A percentile compares a stretch with the other conserved stretches of the same genome.
phyloP scores from a whole-genome alignment of 2,329 filamentous ascomycete genomes.

The Fusarium setosum region DNA sequence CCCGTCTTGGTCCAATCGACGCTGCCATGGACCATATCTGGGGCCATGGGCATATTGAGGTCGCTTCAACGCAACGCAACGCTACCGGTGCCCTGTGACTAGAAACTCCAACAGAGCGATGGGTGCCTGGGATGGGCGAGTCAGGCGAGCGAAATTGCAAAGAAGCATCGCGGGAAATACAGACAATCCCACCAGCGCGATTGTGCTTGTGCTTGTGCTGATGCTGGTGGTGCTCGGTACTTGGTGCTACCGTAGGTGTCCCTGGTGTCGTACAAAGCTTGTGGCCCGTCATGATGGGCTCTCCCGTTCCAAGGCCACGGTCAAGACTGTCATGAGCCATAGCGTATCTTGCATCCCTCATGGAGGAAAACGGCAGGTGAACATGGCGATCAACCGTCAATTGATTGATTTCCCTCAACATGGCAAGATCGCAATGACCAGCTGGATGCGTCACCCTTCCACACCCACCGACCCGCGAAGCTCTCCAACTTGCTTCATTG shows the following conservation, averaged over 20 bases:
- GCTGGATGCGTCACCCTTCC: conserved; percentile 20
- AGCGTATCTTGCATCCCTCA: conserved; percentile 28
- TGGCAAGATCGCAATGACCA: conserved; percentile 21
- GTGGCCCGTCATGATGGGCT: conserved; percentile 25
- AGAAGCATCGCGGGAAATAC: conserved; percentile 3
- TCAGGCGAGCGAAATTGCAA: conserved; percentile 5
- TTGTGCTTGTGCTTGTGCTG: not conserved
- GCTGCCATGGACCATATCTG: conserved; percentile 34
- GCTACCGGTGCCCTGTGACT: conserved; percentile 28
- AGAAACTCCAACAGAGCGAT: conserved; percentile 11
- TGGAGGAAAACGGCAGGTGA: conserved; percentile 23
- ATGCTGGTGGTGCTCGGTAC: not conserved
- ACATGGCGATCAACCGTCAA: conserved; percentile 31
- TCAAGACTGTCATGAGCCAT: conserved; percentile 23
- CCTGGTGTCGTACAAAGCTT: conserved; percentile 22
- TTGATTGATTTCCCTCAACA: conserved; percentile 30
- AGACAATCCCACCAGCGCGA: not conserved
- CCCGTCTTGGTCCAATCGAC: conserved; percentile 36
- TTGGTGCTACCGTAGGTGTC: too few species aligned
- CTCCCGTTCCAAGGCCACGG: conserved; percentile 21
- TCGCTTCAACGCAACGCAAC: conserved; percentile 34
- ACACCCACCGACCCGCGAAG: conserved; percentile 12
- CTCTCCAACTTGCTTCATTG: conserved; percentile 7
- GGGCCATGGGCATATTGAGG: conserved; percentile 29
- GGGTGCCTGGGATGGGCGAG: conserved; percentile 2